These are phyloP conservation scores for Somion occarium DNA, from an alignment of 1,284 basidiomycete species.

Conservation along the genomic window DNA sequence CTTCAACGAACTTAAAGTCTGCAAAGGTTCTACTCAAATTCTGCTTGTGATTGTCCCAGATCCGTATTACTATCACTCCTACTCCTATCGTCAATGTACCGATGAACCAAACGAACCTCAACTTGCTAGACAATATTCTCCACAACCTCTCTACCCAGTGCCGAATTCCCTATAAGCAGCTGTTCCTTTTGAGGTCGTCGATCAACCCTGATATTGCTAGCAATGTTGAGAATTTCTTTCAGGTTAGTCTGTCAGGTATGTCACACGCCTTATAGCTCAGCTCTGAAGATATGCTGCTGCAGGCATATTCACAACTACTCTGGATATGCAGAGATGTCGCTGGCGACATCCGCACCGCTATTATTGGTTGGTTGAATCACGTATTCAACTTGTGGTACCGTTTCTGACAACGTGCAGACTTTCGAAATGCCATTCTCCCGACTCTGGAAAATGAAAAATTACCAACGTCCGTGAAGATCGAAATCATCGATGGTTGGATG, in stretches of 20 bases:
- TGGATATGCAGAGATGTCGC: neutral
- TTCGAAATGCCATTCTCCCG: neutral
- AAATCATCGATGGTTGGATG: neutral
- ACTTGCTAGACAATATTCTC: neutral
- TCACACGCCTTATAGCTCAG: neutral
- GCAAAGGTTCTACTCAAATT: neutral
- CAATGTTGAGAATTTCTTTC: too few species aligned
- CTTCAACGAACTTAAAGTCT: neutral
- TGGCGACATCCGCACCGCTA: neutral
- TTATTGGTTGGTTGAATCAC: neutral
- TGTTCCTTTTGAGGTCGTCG: neutral
- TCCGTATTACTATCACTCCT: neutral
- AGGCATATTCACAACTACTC: neutral
- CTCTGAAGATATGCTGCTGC: neutral
- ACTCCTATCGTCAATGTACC: neutral
- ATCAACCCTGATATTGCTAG: neutral
- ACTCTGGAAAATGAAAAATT: neutral
- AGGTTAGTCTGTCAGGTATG: neutral
- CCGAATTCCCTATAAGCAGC: neutral
- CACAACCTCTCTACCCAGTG: neutral
- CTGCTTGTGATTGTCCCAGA: neutral
- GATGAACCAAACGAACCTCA: neutral
- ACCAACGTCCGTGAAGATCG: neutral
- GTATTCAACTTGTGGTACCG: neutral
- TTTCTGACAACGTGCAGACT: neutral